A percentile compares a stretch with the other conserved stretches of the same genome.
These are phyloP conservation scores for Globisporangium megalacanthum DNA, from an alignment of 352 stramenopile genomes.

Conservation along the genomic window DNA sequence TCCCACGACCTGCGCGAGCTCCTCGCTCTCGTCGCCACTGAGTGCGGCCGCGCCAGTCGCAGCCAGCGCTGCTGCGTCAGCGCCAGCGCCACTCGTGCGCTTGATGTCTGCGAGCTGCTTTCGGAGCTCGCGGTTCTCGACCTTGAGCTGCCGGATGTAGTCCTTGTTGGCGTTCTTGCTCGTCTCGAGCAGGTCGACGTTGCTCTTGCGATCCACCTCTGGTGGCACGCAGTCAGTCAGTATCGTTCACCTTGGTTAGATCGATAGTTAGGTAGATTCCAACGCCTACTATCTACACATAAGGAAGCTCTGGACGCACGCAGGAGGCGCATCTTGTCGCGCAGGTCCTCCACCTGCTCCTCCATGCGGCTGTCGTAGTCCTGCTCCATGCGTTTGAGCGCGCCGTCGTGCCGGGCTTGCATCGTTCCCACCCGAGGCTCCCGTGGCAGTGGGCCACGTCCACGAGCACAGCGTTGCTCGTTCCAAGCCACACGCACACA, in stretches of 20 bases:
- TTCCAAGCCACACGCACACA: no score
- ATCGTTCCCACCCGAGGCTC: constrained; percentile 12
- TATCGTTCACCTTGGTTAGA: neutral
- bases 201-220: constrained; percentile 87
- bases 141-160: constrained; percentile 81
- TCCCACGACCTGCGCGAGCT: constrained; percentile 38
- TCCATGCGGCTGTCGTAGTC: constrained; percentile 79
- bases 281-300: neutral
- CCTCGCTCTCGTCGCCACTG: constrained; percentile 37
- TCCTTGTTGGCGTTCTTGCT: constrained; percentile 90
- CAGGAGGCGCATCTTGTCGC: constrained; percentile 81
- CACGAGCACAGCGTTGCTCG: no score
- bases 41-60: constrained; percentile 6
- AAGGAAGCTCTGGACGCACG: constrained; percentile 31
- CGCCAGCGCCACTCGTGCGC: constrained; percentile 22
- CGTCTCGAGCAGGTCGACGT: constrained; percentile 77
- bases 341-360: constrained; percentile 76
- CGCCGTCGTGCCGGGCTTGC: constrained; percentile 61
- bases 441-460: neutral
- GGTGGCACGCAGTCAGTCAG: constrained; percentile 1
- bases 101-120: constrained; percentile 84
- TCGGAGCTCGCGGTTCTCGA: constrained; percentile 86
- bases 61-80: constrained; percentile 6
- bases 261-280: neutral
- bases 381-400: constrained; percentile 73